phyloP scores from a whole-genome alignment of 2,329 filamentous ascomycete species.

The Chaetothyriales sp. region DNA sequence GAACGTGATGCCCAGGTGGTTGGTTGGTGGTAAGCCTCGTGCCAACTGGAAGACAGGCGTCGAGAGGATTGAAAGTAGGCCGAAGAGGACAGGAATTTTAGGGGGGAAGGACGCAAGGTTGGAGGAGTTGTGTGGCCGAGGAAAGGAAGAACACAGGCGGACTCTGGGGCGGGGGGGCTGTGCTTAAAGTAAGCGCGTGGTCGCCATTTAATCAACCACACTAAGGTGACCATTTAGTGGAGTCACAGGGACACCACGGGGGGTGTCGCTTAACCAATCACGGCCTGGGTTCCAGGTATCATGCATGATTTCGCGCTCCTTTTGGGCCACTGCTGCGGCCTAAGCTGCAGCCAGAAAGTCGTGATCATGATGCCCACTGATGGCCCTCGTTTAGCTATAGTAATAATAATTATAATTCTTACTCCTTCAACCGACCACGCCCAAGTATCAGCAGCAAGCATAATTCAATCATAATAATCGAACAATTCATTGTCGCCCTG shows the following conservation, averaged over 20 bases:
- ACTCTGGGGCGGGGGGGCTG: neutral
- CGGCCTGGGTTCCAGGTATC: neutral
- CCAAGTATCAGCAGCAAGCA: too few relatives aligned
- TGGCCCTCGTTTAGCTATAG: neutral
- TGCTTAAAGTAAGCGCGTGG: neutral
- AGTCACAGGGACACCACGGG: neutral
- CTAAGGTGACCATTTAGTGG: neutral
- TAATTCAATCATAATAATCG: too few relatives aligned
- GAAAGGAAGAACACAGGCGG: conserved; percentile 13
- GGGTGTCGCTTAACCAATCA: neutral
- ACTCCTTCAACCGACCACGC: too few relatives aligned
- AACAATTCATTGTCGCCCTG: too few relatives aligned
- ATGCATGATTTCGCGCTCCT: neutral
- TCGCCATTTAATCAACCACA: neutral
- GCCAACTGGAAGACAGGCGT: neutral
- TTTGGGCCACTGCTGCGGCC: neutral
- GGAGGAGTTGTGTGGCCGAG: conserved; percentile 38
- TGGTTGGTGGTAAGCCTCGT: neutral
- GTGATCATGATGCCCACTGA: neutral
- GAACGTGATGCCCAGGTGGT: neutral
- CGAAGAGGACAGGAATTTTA: conserved; percentile 8
- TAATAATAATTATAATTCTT: too few relatives aligned
- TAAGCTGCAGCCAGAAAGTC: neutral
- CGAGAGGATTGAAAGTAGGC: conserved; percentile 4
- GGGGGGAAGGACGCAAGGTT: conserved; percentile 34